A percentile compares a stretch with the other conserved stretches of the same genome.
Evolutionary conservation across 176 grass and related monocot species (phyloP).

Genomic region (Oryza coarctata): DNA sequence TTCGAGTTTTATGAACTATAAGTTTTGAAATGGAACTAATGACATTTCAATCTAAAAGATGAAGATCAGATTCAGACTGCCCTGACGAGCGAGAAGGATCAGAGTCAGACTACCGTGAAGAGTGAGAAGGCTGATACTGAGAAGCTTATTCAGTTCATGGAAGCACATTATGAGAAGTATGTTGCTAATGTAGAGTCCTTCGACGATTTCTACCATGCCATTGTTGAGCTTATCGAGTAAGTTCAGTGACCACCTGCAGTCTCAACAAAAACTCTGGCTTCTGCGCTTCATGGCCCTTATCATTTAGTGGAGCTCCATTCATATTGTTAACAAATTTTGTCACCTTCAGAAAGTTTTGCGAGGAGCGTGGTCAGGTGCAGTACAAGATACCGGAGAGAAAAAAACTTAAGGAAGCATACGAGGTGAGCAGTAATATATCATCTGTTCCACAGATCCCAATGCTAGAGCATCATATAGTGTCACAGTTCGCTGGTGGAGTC

Average conservation of each 20-base stretch:
- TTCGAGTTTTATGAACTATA: neutral
- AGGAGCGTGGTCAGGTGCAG: slow-evolving; percentile 52
- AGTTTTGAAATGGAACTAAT: neutral
- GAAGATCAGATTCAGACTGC: neutral
- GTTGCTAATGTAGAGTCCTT: neutral
- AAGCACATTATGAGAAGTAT: neutral
- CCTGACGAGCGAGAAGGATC: neutral
- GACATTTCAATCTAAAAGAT: neutral
- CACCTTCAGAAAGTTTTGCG: slow-evolving; percentile 47
- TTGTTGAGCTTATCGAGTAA: slow-evolving; percentile 59
- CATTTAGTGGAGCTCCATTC: neutral
- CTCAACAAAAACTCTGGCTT: neutral
- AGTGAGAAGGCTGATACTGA: slow-evolving; percentile 8
- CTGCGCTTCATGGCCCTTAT: neutral
- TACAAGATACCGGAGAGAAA: slow-evolving; percentile 36
- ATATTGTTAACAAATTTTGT: neutral
- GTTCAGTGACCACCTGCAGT: neutral
- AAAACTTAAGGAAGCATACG: neutral
- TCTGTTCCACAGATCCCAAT: neutral
- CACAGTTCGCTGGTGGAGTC: neutral
- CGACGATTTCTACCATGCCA: slow-evolving; percentile 67
- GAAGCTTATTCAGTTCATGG: slow-evolving; percentile 33
- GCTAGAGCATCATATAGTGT: neutral
- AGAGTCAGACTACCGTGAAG: neutral
- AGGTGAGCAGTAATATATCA: slow-evolving; percentile 3